phyloP scores from a whole-genome alignment of 305 asterid species.

The Solanum hybrid region DNA sequence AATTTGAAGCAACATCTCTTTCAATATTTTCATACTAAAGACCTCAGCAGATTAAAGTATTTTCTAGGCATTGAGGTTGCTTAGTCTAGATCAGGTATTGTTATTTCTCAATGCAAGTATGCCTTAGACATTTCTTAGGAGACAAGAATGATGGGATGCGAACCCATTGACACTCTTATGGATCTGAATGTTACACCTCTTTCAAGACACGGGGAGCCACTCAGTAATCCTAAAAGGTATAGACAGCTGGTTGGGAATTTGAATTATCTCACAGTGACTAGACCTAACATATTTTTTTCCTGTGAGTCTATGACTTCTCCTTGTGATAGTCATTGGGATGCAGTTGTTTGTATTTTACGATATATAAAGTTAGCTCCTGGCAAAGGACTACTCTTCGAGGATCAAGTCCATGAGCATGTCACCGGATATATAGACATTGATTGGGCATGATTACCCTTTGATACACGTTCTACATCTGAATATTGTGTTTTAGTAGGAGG shows the following conservation, averaged over 20 bases:
- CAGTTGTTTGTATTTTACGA: not conserved
- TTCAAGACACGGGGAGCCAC: not conserved
- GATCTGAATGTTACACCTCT: not conserved
- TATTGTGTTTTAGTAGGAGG: not conserved
- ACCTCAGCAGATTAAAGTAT: not conserved
- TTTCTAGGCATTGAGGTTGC: not conserved
- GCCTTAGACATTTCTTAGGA: not conserved
- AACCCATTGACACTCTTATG: not conserved
- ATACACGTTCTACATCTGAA: not conserved
- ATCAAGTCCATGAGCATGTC: not conserved
- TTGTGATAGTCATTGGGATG: not conserved
- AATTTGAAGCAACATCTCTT: not conserved
- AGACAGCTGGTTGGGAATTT: not conserved
- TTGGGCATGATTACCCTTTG: not conserved
- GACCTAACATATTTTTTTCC: not conserved
- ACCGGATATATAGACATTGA: too few relatives aligned
- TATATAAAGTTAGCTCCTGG: not conserved
- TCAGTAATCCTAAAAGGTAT: not conserved
- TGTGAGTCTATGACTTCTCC: not conserved
- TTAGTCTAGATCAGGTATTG: not conserved
- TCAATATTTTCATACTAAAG: not conserved
- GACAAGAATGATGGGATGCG: not conserved
- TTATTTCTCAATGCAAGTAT: not conserved
- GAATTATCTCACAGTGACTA: not conserved
- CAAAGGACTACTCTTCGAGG: not conserved